Conservation (phyloP, 176 grass and related monocot species). For the Avena eriantha region DNA sequence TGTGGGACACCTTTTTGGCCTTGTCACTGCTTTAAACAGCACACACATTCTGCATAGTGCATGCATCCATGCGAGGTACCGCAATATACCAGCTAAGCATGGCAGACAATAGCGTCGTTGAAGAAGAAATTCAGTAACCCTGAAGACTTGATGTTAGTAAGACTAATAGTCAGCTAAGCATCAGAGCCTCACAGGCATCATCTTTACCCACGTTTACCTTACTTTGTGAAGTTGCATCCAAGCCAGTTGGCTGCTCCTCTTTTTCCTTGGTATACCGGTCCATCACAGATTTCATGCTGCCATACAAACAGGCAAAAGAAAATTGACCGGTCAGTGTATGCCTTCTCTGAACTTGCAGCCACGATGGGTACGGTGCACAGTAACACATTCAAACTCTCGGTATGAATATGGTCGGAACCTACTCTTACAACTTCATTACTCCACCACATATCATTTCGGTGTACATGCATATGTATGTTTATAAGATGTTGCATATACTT, state of each 20-base stretch:
- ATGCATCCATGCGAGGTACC: background rate
- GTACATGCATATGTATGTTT: no score
- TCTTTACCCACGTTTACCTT: slow-evolving; percentile 48
- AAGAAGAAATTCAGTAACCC: slow-evolving; percentile 6
- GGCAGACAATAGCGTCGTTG: background rate
- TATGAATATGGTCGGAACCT: background rate
- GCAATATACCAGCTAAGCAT: background rate
- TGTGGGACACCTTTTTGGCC: background rate
- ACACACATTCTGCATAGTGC: slow-evolving; percentile 2
- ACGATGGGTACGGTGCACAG: background rate
- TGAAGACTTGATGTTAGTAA: background rate
- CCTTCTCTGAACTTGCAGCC: background rate
- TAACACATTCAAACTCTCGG: slow-evolving; percentile 12
- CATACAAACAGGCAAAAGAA: background rate
- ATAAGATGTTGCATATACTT: no score
- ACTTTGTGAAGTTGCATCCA: slow-evolving; percentile 55
- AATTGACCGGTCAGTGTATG: slow-evolving; percentile 11
- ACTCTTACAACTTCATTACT: background rate
- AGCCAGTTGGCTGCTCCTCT: slow-evolving; percentile 45
- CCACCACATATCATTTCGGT: background rate
- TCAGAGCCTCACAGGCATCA: background rate
- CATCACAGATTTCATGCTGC: slow-evolving; percentile 73
- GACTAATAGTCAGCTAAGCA: background rate
- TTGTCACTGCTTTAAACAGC: background rate
- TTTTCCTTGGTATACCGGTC: slow-evolving; percentile 67